A percentile compares a stretch with the other conserved stretches of the same genome.
These are phyloP conservation scores for Sordaria brevicollis DNA, from an alignment of 495 filamentous ascomycete species.

Conservation along the genomic window DNA sequence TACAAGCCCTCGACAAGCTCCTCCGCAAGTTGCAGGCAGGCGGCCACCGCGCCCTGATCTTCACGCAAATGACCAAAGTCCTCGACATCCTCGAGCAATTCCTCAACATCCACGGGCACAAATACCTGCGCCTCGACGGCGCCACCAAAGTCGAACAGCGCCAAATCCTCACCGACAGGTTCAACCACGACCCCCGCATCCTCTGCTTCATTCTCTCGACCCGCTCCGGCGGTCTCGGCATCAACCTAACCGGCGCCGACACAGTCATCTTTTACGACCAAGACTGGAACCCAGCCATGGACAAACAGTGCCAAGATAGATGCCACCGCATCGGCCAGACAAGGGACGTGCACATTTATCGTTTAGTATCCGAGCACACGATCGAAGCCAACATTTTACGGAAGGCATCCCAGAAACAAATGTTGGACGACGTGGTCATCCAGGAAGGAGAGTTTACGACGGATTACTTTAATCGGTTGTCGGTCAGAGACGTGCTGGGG, in stretches of 20 bases:
- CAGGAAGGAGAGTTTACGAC: slow-evolving; percentile 98
- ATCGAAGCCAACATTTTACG: slow-evolving; percentile 98
- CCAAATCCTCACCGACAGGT: slow-evolving; percentile 89
- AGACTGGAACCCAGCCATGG: slow-evolving; percentile 99
- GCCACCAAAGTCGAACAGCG: slow-evolving; percentile 91
- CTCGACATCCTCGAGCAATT: slow-evolving; percentile 97
- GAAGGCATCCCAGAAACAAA: slow-evolving; percentile 92
- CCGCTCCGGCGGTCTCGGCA: slow-evolving; percentile 87
- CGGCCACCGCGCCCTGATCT: slow-evolving; percentile 89
- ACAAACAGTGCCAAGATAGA: slow-evolving; percentile 97
- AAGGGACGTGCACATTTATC: slow-evolving; percentile 95
- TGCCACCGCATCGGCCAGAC: slow-evolving; percentile 98
- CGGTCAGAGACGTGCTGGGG: slow-evolving; percentile 58
- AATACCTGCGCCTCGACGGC: slow-evolving; percentile 84
- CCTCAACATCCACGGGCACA: slow-evolving; percentile 94
- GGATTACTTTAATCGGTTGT: slow-evolving; percentile 85
- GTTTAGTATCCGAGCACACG: slow-evolving; percentile 92
- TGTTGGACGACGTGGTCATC: slow-evolving; percentile 96
- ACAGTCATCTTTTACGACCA: slow-evolving; percentile 99
- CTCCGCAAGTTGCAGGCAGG: slow-evolving; percentile 80
- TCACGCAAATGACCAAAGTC: slow-evolving; percentile 99
- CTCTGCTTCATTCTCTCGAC: slow-evolving; percentile 91
- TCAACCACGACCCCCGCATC: slow-evolving; percentile 91
- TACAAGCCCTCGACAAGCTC: slow-evolving; percentile 81
- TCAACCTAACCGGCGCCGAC: slow-evolving; percentile 93